phyloP scores from a whole-genome alignment of 2,329 filamentous ascomycete genomes.

The Fusarium verticillioides region DNA sequence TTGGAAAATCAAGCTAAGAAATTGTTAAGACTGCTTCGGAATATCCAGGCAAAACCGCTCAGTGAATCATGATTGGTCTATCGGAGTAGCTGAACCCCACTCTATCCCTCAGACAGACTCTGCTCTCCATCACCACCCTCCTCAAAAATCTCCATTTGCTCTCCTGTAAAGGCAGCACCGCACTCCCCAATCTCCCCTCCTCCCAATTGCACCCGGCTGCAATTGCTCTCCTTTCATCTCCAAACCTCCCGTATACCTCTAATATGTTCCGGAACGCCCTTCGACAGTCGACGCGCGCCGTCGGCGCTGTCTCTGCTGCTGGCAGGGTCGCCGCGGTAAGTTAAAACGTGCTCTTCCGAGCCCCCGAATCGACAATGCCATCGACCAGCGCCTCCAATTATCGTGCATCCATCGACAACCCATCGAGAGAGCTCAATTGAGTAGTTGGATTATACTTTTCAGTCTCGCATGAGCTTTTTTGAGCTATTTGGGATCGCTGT shows the following conservation, averaged over 20 bases:
- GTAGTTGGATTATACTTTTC: slow-evolving; percentile 28
- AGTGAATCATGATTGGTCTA: slow-evolving; percentile 50
- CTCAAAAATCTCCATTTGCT: slow-evolving; percentile 59
- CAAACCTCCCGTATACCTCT: slow-evolving; percentile 63
- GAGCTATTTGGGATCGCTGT: slow-evolving; percentile 48
- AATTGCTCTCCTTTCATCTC: slow-evolving; percentile 69
- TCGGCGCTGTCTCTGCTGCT: slow-evolving; percentile 91
- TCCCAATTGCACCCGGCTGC: slow-evolving; percentile 70
- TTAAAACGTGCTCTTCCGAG: slow-evolving; percentile 56
- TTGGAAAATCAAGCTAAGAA: slow-evolving; percentile 43
- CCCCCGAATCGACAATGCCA: slow-evolving; percentile 58
- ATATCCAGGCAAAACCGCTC: slow-evolving; percentile 55
- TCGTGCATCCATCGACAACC: slow-evolving; percentile 49
- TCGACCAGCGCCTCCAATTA: slow-evolving; percentile 55
- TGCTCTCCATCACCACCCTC: slow-evolving; percentile 55
- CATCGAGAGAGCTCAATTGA: slow-evolving; percentile 52
- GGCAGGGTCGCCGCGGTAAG: slow-evolving; percentile 95
- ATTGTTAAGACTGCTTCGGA: slow-evolving; percentile 54
- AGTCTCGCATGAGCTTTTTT: slow-evolving; percentile 47
- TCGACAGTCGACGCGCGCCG: slow-evolving; percentile 94
- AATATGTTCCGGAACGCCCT: slow-evolving; percentile 98
- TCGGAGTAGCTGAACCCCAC: slow-evolving; percentile 52
- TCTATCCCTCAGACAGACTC: slow-evolving; percentile 55
- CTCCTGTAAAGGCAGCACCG: slow-evolving; percentile 60
- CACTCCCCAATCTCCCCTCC: slow-evolving; percentile 68